Conservation (phyloP, 768 basidiomycete genomes). For the Clitopilus passeckerianus region DNA sequence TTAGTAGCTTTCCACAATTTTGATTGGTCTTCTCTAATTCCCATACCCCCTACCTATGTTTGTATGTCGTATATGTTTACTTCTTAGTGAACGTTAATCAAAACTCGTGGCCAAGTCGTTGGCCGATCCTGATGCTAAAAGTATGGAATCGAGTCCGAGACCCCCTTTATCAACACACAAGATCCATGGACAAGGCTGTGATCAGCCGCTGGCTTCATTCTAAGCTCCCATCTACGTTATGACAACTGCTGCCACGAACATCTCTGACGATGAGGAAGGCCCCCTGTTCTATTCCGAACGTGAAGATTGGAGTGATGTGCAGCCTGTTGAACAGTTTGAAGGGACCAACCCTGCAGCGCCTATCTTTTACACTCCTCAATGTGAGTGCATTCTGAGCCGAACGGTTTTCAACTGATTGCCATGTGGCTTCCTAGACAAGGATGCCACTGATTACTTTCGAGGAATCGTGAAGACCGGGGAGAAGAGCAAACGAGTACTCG, state of each 20-base stretch:
- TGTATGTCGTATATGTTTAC: not conserved
- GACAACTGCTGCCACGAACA: not conserved
- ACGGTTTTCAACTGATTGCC: not conserved
- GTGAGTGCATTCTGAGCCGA: slow-evolving; percentile 40
- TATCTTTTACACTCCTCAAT: slow-evolving; percentile 87
- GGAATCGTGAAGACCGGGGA: slow-evolving; percentile 76
- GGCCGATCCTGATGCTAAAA: not conserved
- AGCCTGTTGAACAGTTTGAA: slow-evolving; percentile 80
- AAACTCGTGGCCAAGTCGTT: not conserved
- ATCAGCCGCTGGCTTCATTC: not conserved
- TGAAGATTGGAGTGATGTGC: slow-evolving; percentile 77
- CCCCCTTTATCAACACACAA: not conserved
- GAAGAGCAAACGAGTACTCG: slow-evolving; percentile 74
- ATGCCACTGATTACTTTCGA: slow-evolving; percentile 91
- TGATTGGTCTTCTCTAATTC: not conserved
- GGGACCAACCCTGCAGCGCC: slow-evolving; percentile 75
- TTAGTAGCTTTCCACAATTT: not conserved
- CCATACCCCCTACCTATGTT: not conserved
- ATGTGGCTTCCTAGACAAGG: slow-evolving; percentile 62
- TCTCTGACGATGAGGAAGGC: slow-evolving; percentile 4
- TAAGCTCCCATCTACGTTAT: not conserved
- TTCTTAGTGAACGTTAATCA: not conserved
- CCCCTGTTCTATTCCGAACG: slow-evolving; percentile 50
- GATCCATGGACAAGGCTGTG: not conserved
- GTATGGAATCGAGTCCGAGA: not conserved